A percentile compares a stretch with the other conserved stretches of the same genome.
Conservation (phyloP, 2,329 filamentous ascomycete species). For the Waltergamsia citrina region DNA sequence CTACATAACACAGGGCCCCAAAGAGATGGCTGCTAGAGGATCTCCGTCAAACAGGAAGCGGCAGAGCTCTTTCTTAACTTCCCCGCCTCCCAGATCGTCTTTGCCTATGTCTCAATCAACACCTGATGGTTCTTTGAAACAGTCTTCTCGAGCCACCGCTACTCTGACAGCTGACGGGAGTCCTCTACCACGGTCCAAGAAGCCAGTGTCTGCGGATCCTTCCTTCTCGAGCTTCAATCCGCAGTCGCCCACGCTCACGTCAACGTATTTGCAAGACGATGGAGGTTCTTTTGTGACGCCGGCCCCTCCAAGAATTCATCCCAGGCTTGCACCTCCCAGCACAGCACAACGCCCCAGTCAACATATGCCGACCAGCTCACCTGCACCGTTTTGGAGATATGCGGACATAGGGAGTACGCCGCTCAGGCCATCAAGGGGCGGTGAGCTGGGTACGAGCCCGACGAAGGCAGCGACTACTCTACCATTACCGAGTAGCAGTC, state of each 20-base stretch:
- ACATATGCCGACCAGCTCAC: constrained; percentile 77
- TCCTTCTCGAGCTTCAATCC: constrained; percentile 38
- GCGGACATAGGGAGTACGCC: constrained; percentile 69
- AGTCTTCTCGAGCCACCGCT: constrained; percentile 23
- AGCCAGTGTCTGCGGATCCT: constrained; percentile 33
- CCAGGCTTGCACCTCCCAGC: constrained; percentile 67
- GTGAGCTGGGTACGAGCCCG: constrained; percentile 46
- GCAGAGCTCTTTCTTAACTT: constrained; percentile 43
- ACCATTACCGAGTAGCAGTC: constrained; percentile 49
- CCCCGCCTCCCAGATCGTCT: constrained; percentile 43
- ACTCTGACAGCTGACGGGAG: constrained; percentile 46
- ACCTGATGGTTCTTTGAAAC: constrained; percentile 41
- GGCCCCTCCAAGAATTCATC: constrained; percentile 63
- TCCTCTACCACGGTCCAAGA: constrained; percentile 49
- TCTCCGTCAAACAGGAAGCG: constrained; percentile 45
- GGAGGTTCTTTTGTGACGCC: constrained; percentile 58
- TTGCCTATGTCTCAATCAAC: constrained; percentile 45
- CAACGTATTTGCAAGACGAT: constrained; percentile 53
- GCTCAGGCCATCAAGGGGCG: constrained; percentile 32
- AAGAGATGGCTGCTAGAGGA: constrained; percentile 43
- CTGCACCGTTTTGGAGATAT: constrained; percentile 84
- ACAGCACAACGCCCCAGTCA: constrained; percentile 75
- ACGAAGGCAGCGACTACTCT: constrained; percentile 34
- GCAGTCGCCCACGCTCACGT: constrained; percentile 51
- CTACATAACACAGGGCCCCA: constrained; percentile 50